A percentile compares a stretch with the other conserved stretches of the same genome.
Conservation (phyloP, 768 basidiomycete genomes). For the Brasilioporus rufonigricans region DNA sequence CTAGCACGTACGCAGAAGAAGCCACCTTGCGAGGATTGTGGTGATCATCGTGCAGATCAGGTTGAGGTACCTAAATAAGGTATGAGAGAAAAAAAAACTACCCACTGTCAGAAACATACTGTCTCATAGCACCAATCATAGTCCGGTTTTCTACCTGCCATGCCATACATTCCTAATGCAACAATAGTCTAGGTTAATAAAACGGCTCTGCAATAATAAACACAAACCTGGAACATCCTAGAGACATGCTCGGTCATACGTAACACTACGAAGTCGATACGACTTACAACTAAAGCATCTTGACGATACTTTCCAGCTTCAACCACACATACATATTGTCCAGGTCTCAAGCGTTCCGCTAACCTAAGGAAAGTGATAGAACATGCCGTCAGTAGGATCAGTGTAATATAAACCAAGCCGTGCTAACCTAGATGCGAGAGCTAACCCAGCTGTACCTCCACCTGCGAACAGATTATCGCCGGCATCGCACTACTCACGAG, state of each 20-base stretch:
- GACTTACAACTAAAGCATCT: conserved; percentile 13
- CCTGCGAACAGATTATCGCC: conserved; percentile 1
- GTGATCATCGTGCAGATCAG: too few species aligned
- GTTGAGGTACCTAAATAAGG: conserved; percentile 13
- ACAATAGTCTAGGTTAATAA: too few species aligned
- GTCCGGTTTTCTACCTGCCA: not conserved
- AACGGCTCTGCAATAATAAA: not conserved
- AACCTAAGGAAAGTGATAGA: conserved; percentile 2
- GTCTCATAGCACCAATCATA: conserved; percentile 19
- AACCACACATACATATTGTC: conserved; percentile 18
- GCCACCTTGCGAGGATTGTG: not conserved
- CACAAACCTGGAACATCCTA: conserved; percentile 21
- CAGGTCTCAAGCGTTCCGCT: conserved; percentile 9
- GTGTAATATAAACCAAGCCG: not conserved
- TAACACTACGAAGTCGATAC: not conserved
- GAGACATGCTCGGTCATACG: not conserved
- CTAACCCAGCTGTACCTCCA: conserved; percentile 17
- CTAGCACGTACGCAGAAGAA: conserved; percentile 6
- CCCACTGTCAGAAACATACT: conserved; percentile 1
- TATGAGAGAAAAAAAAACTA: not conserved
- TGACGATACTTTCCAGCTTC: conserved; percentile 14
- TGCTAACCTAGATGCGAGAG: conserved; percentile 14
- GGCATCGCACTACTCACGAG: not conserved
- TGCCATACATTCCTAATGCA: conserved; percentile 5
- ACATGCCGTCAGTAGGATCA: not conserved